Base-by-base conservation (phyloP, 176 grass and related monocot species). In the Musa itinerans region DNA sequence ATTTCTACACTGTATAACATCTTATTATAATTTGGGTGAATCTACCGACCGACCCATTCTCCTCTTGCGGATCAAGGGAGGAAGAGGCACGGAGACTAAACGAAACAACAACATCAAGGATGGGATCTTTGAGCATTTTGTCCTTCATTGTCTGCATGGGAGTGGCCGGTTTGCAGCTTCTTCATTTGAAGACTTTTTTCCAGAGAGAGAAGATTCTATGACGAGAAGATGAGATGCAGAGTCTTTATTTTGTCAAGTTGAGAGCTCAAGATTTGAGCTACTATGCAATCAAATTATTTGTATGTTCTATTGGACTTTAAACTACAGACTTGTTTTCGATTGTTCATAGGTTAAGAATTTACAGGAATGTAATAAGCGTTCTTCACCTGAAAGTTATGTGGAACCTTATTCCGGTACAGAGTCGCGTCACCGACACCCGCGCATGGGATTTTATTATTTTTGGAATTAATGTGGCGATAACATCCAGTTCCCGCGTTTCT, bases 141-240 rank as follows among this genome's bases (percentile, higher is more conserved):
- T 84, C 87, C 52, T 67, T 88, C 19, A 54, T 53, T 52, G 50
- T 94, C 25, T 94, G 87, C 66, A 61, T 83, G 11, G 87, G 78
- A 75, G 74, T 88, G 49, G 80, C 85, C 48, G 67, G 71, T 14
- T 63, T 82, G 62, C 87, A 94, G 62, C 54, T 86, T 54, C 88
- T 87, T 80, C 82, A 90, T 80, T 69, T 86, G 48, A 86, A 82
- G 77, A 19, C 63, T 43, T 88, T 88, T 75, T 86, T 92, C 67
- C 56, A 82, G 57, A 88, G 83, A 83, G n/a, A 81, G 48, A 74
- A 83, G 48, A 79, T 83, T 72, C 69, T 88, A 52, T 76, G 51
- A 48, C 68, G 9, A 11, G 68, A 20, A 11, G 7, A 50, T 50
- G 68, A n/a, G 22, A 27, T 27, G 63, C 22, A 11, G 10, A 11